Conservation (phyloP, 306 rosid genomes). For the Clitoria ternatea region DNA sequence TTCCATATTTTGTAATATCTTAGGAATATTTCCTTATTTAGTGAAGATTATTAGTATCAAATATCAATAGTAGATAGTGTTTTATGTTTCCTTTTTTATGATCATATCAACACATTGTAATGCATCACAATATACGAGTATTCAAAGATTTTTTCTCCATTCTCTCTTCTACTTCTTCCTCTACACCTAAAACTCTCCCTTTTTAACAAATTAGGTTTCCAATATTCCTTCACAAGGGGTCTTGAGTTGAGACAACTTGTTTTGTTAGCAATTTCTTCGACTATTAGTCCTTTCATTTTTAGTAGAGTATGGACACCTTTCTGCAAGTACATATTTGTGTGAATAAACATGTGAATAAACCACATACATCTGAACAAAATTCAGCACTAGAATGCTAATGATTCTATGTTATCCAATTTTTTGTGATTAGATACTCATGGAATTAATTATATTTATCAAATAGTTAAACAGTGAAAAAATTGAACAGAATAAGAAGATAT, state of each 20-base stretch:
- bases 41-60: no score
- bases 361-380: background rate
- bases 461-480: background rate
- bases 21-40: no score
- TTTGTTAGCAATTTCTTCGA: background rate
- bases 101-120: no score
- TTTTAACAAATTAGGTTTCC: no score
- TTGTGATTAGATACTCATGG: background rate
- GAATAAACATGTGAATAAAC: background rate
- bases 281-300: background rate
- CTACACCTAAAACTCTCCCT: no score
- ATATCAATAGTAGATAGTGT: no score
- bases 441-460: background rate
- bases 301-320: background rate
- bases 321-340: background rate
- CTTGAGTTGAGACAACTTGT: constrained; percentile 1
- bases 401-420: background rate
- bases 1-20: no score
- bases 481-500: background rate
- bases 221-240: no score
- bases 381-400: background rate
- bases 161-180: no score
- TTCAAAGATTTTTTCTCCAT: no score
- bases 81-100: no score
- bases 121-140: no score